Evolutionary conservation across 805 yeast species (phyloP).

Genomic region (Ascoidea asiatica): DNA sequence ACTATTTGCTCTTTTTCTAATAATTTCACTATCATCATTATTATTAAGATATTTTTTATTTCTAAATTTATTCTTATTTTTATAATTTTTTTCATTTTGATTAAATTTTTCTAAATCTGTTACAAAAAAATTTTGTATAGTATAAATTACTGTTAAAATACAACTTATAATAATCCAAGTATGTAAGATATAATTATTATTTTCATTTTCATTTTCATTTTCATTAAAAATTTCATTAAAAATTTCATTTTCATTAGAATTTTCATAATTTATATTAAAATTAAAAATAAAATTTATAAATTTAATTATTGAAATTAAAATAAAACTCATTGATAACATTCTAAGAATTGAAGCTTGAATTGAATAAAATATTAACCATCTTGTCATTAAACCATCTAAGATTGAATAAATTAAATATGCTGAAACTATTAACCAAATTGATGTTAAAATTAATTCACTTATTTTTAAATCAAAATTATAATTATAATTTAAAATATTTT

Average conservation of each 20-base stretch:
- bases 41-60: background rate
- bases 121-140: slow-evolving; percentile 79
- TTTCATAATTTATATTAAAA: background rate
- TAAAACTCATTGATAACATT: slow-evolving; percentile 69
- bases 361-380: slow-evolving; percentile 90
- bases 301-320: slow-evolving; percentile 59
- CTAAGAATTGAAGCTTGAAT: slow-evolving; percentile 80
- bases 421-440: slow-evolving; percentile 87
- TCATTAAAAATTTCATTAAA: slow-evolving; percentile 46
- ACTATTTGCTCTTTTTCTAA: background rate
- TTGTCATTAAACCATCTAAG: slow-evolving; percentile 76
- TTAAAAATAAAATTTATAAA: slow-evolving; percentile 45
- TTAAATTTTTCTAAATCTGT: slow-evolving; percentile 41
- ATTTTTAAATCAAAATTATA: slow-evolving; percentile 24
- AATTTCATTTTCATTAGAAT: slow-evolving; percentile 33
- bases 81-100: slow-evolving; percentile 13
- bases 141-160: slow-evolving; percentile 65
- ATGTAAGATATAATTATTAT: slow-evolving; percentile 62
- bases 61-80: too few species aligned
- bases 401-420: slow-evolving; percentile 75
- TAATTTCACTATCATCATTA: background rate
- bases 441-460: slow-evolving; percentile 69
- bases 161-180: slow-evolving; percentile 91
- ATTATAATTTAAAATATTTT: slow-evolving; percentile 1
- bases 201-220: slow-evolving; percentile 29